These are phyloP conservation scores for Exophiala spinifera DNA, from an alignment of 2,329 filamentous ascomycete genomes.

Conservation along the genomic window DNA sequence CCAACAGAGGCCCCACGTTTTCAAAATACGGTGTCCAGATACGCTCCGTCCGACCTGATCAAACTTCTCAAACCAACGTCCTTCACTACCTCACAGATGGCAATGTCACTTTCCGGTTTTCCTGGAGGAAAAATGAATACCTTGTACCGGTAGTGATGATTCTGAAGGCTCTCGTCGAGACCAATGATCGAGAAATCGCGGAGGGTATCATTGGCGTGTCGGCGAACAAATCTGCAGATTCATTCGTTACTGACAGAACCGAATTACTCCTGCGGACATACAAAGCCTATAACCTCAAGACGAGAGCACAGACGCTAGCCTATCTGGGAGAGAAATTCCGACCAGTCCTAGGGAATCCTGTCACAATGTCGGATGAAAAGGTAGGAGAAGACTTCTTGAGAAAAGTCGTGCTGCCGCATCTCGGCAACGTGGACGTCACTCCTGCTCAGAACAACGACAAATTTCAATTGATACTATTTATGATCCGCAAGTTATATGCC, in stretches of 20 bases:
- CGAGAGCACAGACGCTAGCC: conserved; percentile 73
- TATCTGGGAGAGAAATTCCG: conserved; percentile 91
- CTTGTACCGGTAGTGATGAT: conserved; percentile 97
- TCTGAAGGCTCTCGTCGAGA: conserved; percentile 89
- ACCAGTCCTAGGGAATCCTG: conserved; percentile 77
- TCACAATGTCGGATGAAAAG: conserved; percentile 81
- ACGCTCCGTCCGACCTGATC: conserved; percentile 89
- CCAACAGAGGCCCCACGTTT: conserved; percentile 80
- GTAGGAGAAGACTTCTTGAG: conserved; percentile 88
- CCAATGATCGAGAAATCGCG: conserved; percentile 93
- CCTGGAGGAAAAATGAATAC: conserved; percentile 96
- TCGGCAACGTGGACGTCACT: conserved; percentile 81
- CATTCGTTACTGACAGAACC: conserved; percentile 90
- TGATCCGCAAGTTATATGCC: conserved; percentile 92
- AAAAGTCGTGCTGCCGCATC: conserved; percentile 84
- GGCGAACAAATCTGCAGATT: conserved; percentile 77
- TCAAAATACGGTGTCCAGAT: conserved; percentile 88
- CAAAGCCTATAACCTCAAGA: conserved; percentile 84
- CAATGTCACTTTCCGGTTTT: conserved; percentile 95
- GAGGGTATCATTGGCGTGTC: conserved; percentile 82
- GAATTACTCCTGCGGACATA: conserved; percentile 90
- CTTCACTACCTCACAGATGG: conserved; percentile 94
- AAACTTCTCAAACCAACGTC: conserved; percentile 96
- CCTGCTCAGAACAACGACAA: conserved; percentile 85
- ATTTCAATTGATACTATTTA: conserved; percentile 89